These are phyloP conservation scores for Lactarius trivialis DNA, from an alignment of 768 basidiomycete genomes.

Conservation along the genomic window DNA sequence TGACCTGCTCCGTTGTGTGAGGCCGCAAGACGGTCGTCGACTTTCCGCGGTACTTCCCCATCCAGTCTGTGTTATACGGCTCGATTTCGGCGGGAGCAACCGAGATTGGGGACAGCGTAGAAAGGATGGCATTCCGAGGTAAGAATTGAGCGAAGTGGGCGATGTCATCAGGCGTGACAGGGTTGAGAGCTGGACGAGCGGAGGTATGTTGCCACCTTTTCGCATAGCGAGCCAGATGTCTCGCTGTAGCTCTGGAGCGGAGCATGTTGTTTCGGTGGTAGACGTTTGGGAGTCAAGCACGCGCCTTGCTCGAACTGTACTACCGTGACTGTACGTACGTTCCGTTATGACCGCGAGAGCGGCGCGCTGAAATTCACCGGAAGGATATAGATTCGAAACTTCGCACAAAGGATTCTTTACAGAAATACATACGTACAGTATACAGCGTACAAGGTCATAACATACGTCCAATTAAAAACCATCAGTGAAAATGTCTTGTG, in stretches of 20 bases:
- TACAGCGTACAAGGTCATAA: neutral
- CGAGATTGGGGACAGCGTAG: conserved; percentile 51
- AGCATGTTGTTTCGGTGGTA: conserved; percentile 9
- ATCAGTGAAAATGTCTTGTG: neutral
- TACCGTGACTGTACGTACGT: no score
- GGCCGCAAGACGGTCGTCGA: conserved; percentile 86
- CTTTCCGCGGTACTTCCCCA: conserved; percentile 87
- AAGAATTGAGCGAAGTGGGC: conserved; percentile 64
- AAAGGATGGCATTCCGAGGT: conserved; percentile 55
- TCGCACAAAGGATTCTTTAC: neutral
- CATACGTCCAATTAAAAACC: neutral
- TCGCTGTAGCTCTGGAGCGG: conserved; percentile 3
- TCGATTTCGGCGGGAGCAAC: conserved; percentile 58
- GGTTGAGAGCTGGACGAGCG: conserved; percentile 24
- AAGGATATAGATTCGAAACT: neutral
- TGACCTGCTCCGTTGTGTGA: conserved; percentile 80
- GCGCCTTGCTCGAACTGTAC: no score
- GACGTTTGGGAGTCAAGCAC: neutral
- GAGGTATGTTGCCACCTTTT: conserved; percentile 25
- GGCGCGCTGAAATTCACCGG: no score
- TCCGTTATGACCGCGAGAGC: neutral
- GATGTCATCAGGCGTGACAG: conserved; percentile 53
- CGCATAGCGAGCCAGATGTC: conserved; percentile 1
- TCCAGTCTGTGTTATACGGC: conserved; percentile 88
- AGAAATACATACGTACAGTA: neutral